Conservation (phyloP, 2,329 filamentous ascomycete species). For the Talaromyces sp. region DNA sequence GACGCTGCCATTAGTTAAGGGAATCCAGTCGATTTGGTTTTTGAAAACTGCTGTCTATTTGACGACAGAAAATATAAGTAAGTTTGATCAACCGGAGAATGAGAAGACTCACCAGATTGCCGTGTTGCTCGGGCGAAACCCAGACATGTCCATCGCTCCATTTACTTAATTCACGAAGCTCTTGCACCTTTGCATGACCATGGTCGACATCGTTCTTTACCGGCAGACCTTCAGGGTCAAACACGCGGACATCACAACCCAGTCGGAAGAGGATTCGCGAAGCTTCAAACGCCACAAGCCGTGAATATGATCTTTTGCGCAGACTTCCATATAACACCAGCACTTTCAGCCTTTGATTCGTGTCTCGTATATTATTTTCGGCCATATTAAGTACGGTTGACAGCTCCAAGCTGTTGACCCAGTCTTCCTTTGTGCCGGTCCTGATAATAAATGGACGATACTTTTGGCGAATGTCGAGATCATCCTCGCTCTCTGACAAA, state of each 20-base stretch:
- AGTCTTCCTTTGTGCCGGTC: conserved; percentile 41
- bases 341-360: conserved; percentile 45
- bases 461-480: conserved; percentile 36
- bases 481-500: conserved; percentile 43
- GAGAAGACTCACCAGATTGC: conserved; percentile 48
- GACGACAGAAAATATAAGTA: neutral
- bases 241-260: conserved; percentile 61
- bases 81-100: too few species aligned
- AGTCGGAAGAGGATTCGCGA: conserved; percentile 57
- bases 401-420: conserved; percentile 53
- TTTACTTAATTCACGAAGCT: conserved; percentile 53
- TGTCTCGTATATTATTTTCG: conserved; percentile 38
- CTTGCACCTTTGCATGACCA: conserved; percentile 55
- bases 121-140: conserved; percentile 62
- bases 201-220: conserved; percentile 59
- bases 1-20: conserved; percentile 54
- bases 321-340: conserved; percentile 59
- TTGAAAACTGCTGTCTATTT: conserved; percentile 59
- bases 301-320: conserved; percentile 52
- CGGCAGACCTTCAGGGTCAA: conserved; percentile 52
- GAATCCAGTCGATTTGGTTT: conserved; percentile 67
- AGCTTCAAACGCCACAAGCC: conserved; percentile 55
- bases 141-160: conserved; percentile 65
- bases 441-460: conserved; percentile 55
- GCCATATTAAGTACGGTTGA: conserved; percentile 48